These are phyloP conservation scores for Clarireedia paspali DNA, from an alignment of 2,329 filamentous ascomycete species.

Conservation along the genomic window DNA sequence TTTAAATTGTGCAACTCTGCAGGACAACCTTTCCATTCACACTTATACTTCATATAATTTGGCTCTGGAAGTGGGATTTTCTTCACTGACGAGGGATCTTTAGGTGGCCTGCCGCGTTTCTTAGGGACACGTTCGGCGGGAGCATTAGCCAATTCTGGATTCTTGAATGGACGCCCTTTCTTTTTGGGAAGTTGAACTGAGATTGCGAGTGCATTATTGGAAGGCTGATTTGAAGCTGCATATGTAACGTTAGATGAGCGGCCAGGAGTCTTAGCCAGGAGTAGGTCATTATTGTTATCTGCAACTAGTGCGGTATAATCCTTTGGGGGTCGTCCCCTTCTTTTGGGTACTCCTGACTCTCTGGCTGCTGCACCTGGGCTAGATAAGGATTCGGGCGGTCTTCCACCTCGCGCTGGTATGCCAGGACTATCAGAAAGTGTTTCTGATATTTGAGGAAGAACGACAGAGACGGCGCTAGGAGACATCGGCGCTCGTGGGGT, in stretches of 20 bases:
- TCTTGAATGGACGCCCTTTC: conserved; percentile 3
- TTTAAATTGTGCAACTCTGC: conserved; percentile 56
- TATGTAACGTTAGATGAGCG: background rate
- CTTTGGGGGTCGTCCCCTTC: conserved; percentile 3
- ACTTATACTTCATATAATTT: conserved; percentile 44
- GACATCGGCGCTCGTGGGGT: background rate
- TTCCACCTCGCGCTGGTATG: background rate
- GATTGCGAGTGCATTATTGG: background rate
- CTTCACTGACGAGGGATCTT: background rate
- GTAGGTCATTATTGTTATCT: background rate
- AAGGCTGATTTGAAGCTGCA: background rate
- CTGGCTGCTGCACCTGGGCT: background rate
- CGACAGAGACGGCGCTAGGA: background rate
- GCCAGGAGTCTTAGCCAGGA: background rate
- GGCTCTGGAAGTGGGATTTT: conserved; percentile 27
- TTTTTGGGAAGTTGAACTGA: conserved; percentile 1
- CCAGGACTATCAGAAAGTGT: background rate
- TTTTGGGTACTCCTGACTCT: background rate
- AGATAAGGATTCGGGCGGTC: conserved; percentile 1
- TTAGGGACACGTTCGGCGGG: conserved; percentile 6
- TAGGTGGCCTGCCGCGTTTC: conserved; percentile 17
- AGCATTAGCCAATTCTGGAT: background rate
- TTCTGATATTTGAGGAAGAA: background rate
- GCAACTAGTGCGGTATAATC: background rate
- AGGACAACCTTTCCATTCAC: conserved; percentile 51